Conservation (phyloP, 1,284 basidiomycete genomes). For the Cutaneotrichosporon sp. region DNA sequence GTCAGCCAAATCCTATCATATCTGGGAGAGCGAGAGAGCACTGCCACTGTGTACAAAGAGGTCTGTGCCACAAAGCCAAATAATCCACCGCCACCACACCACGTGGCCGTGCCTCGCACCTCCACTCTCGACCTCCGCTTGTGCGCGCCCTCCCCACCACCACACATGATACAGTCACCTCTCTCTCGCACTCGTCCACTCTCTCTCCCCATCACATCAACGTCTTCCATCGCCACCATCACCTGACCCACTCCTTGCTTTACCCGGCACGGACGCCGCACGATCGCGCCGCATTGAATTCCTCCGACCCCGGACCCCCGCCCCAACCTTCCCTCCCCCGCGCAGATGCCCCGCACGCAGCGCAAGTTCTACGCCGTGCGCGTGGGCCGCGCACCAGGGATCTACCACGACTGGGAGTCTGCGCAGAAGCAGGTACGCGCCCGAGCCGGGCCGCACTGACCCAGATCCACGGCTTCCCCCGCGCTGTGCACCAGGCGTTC, state of each 20-base stretch:
- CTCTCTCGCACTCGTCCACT: no score
- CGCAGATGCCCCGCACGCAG: not conserved
- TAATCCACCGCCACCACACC: no score
- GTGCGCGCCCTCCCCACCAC: no score
- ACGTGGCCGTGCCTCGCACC: no score
- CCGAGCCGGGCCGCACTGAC: not conserved
- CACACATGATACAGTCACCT: no score
- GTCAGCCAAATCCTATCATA: no score
- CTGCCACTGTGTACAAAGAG: no score
- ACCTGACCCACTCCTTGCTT: not conserved
- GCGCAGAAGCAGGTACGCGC: conserved; percentile 4
- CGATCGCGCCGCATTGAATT: not conserved
- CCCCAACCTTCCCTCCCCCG: not conserved
- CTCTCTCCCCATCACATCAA: not conserved
- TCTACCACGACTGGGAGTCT: conserved; percentile 8
- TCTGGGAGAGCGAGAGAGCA: no score
- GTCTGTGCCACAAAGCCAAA: no score
- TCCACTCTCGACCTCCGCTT: no score
- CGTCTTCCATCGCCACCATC: not conserved
- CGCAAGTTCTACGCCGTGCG: conserved; percentile 10
- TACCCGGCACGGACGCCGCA: not conserved
- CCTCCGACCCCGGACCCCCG: not conserved
- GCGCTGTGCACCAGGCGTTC: conserved; percentile 1
- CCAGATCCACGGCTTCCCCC: conserved; percentile 13
- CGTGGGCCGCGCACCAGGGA: conserved; percentile 7